Evolutionary conservation across 164 flowering plant species (phyloP).

Genomic region (Taxillus chinensis): DNA sequence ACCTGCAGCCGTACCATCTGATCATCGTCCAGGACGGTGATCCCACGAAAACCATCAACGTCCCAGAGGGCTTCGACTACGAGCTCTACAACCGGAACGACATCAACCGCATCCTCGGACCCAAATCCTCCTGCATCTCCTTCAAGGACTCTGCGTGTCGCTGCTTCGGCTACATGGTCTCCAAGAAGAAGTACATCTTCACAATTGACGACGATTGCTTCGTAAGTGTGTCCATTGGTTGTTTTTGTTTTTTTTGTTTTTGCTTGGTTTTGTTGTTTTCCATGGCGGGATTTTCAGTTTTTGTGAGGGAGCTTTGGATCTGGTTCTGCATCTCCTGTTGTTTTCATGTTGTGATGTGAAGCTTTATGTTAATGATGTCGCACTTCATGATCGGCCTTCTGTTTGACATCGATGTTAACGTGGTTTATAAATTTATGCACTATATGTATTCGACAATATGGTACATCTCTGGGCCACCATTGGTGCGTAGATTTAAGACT

Average conservation of each 20-base stretch:
- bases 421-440: no score
- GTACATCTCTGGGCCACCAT: no score
- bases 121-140: conserved; percentile 73
- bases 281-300: not conserved
- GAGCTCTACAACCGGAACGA: conserved; percentile 79
- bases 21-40: conserved; percentile 87
- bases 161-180: conserved; percentile 79
- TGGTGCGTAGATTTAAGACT: no score
- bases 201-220: conserved; percentile 92
- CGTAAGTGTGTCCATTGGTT: conserved; percentile 30
- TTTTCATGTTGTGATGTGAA: not conserved
- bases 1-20: conserved; percentile 58
- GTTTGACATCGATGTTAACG: no score
- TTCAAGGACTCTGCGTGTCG: conserved; percentile 89
- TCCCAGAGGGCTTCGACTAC: conserved; percentile 84
- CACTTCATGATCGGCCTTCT: no score
- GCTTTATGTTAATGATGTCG: no score
- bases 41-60: conserved; percentile 52
- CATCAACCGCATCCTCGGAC: conserved; percentile 63
- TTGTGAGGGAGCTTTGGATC: not conserved
- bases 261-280: not conserved
- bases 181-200: conserved; percentile 84
- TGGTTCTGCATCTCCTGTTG: not conserved
- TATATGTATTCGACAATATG: no score
- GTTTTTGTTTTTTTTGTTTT: not conserved